phyloP scores from a whole-genome alignment of 345 rosid genomes.

The Acer saccharum region DNA sequence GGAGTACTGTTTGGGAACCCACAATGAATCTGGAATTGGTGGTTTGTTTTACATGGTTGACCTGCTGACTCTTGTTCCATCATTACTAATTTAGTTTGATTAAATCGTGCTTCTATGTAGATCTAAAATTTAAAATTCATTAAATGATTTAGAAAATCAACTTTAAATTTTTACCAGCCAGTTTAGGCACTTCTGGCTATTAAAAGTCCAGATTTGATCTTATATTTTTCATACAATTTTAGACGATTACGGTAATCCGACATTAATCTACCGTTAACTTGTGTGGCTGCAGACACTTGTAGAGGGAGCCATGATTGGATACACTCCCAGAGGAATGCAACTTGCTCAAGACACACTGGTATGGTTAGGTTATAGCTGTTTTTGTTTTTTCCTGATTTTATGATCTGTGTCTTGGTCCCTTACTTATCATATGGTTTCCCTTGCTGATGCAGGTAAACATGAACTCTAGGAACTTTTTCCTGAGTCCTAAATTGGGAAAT shows the following conservation, averaged over 20 bases:
- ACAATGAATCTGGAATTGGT: neutral
- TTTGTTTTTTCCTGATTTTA: neutral
- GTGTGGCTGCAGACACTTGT: constrained; percentile 58
- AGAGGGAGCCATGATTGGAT: constrained; percentile 88
- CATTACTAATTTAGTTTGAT: neutral
- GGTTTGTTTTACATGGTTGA: constrained; percentile 6
- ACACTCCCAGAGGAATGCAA: constrained; percentile 88
- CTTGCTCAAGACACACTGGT: constrained; percentile 87
- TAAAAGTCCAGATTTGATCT: neutral
- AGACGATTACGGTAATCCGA: neutral
- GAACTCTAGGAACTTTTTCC: constrained; percentile 56
- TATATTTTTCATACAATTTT: neutral
- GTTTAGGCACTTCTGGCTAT: neutral
- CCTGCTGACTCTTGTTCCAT: neutral
- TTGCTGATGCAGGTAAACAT: constrained; percentile 56
- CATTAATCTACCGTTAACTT: constrained; percentile 15
- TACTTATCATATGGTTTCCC: constrained; percentile 15
- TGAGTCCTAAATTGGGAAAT: constrained; percentile 61
- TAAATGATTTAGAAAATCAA: neutral
- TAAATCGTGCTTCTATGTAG: neutral
- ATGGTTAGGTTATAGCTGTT: constrained; percentile 21
- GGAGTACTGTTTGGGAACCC: neutral
- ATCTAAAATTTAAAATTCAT: neutral
- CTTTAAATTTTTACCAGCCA: neutral
- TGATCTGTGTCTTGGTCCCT: neutral